phyloP scores from a whole-genome alignment of 306 rosid species.

The Castanea crenata region DNA sequence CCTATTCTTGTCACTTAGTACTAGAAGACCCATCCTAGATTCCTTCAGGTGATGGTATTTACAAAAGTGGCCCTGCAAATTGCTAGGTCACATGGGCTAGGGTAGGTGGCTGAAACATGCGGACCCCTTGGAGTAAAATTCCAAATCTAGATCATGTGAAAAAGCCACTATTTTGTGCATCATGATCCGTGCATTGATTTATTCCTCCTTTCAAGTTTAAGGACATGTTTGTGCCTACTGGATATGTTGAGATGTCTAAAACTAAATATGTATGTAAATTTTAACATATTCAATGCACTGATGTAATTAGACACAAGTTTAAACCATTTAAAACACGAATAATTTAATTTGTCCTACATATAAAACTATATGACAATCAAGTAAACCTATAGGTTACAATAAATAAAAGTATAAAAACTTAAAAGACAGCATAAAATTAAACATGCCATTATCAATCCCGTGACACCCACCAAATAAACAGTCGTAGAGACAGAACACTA shows the following conservation, averaged over 20 bases:
- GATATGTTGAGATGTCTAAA: too few species aligned
- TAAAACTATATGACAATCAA: slow-evolving; percentile 2
- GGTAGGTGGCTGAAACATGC: slow-evolving; percentile 8
- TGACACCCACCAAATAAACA: slow-evolving; percentile 36
- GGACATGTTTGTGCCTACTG: too few species aligned
- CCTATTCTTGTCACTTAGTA: too few species aligned
- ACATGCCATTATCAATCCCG: slow-evolving; percentile 35
- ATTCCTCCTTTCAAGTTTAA: background rate
- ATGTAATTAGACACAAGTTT: too few species aligned
- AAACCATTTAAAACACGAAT: background rate
- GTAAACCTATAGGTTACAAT: slow-evolving; percentile 18
- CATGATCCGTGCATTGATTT: slow-evolving; percentile 10
- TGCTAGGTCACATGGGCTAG: slow-evolving; percentile 17
- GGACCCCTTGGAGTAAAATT: slow-evolving; percentile 6
- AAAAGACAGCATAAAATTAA: slow-evolving; percentile 15
- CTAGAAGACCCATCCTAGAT: background rate
- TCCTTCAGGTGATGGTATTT: background rate
- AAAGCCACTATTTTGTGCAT: background rate
- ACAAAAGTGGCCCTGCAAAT: background rate
- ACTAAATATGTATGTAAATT: too few species aligned
- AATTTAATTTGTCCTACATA: background rate
- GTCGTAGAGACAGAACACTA: background rate
- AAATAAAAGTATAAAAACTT: background rate
- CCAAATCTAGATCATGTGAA: slow-evolving; percentile 19
- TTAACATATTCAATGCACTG: rapidly evolving